phyloP scores from a whole-genome alignment of 805 yeast species.

The Scheffersomyces stipitis region DNA sequence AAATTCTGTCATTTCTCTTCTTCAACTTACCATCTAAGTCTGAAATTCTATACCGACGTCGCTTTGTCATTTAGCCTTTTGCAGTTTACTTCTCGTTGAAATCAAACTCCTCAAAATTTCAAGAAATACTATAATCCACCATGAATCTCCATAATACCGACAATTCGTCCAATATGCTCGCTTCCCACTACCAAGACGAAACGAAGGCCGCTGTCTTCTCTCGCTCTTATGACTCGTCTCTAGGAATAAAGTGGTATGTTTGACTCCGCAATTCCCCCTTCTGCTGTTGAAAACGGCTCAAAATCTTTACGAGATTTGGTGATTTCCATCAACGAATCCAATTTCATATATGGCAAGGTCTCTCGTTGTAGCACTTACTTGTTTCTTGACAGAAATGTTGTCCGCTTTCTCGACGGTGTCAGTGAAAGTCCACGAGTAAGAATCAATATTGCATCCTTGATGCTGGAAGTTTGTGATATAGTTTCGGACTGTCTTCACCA shows the following conservation, averaged over 20 bases:
- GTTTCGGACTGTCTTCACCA: not conserved
- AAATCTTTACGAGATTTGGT: not conserved
- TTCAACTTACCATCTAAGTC: too few relatives aligned
- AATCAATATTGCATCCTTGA: not conserved
- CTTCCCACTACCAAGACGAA: too few relatives aligned
- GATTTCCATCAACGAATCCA: not conserved
- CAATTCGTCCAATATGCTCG: too few relatives aligned
- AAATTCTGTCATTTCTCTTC: too few relatives aligned
- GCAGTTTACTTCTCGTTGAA: too few relatives aligned
- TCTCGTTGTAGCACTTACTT: not conserved
- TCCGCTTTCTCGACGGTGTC: not conserved
- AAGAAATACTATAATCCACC: too few relatives aligned
- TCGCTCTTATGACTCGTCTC: constrained; percentile 5
- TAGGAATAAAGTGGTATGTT: constrained; percentile 25
- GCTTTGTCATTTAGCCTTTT: too few relatives aligned
- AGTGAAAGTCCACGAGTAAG: not conserved
- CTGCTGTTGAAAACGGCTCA: not conserved
- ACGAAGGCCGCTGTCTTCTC: too few relatives aligned
- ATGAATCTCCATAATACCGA: too few relatives aligned
- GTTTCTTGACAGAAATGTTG: not conserved
- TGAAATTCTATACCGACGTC: too few relatives aligned
- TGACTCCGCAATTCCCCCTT: constrained; percentile 25
- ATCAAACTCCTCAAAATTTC: too few relatives aligned
- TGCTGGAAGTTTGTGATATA: not conserved
- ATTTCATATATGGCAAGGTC: not conserved